Conservation (phyloP, 2,329 filamentous ascomycete genomes). For the Diplodia mutila region DNA sequence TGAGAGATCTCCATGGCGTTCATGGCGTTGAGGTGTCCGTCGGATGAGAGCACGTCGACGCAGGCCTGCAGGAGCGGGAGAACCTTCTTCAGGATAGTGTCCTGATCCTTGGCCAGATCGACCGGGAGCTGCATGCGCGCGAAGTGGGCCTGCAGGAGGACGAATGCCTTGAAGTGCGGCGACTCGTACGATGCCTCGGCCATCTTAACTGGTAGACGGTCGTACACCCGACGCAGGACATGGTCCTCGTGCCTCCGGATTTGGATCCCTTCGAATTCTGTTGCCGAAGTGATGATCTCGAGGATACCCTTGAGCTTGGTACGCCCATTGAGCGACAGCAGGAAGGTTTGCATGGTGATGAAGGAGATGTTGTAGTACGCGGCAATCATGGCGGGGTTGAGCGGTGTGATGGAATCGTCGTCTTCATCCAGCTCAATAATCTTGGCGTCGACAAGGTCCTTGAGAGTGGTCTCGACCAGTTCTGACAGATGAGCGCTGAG, state of each 20-base stretch:
- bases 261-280: constrained; percentile 94
- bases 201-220: constrained; percentile 95
- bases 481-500: constrained; percentile 95
- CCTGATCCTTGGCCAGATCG: constrained; percentile 94
- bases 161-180: constrained; percentile 98
- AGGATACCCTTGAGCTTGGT: constrained; percentile 97
- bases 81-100: constrained; percentile 81
- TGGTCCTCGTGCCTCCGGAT: constrained; percentile 90
- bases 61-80: constrained; percentile 86
- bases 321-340: constrained; percentile 82
- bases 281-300: constrained; percentile 95
- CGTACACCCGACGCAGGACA: constrained; percentile 88
- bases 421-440: constrained; percentile 94
- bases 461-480: constrained; percentile 88
- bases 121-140: constrained; percentile 95
- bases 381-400: constrained; percentile 97
- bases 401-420: constrained; percentile 80
- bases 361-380: constrained; percentile 99
- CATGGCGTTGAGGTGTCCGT: constrained; percentile 96
- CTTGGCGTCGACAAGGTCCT: constrained; percentile 88
- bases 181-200: constrained; percentile 82
- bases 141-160: constrained; percentile 96
- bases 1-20: constrained; percentile 99
- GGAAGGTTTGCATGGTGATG: constrained; percentile 98
- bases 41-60: constrained; percentile 93